These are phyloP conservation scores for Rhizodiscina lignyota DNA, from an alignment of 495 filamentous ascomycete species.

Conservation along the genomic window DNA sequence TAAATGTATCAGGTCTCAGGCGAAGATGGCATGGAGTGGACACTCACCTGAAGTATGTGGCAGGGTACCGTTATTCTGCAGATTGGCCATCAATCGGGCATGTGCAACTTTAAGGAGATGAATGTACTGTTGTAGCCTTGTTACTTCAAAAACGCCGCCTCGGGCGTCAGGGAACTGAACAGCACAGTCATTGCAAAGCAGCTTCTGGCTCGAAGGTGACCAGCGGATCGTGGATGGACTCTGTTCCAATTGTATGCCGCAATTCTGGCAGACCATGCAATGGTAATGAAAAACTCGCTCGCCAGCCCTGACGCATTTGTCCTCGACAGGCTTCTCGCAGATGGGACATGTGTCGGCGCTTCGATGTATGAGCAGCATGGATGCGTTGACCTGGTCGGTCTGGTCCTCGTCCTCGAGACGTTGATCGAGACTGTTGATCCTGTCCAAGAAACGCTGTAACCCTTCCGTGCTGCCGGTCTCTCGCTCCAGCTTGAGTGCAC, in stretches of 20 bases:
- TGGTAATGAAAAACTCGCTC: conserved; percentile 69
- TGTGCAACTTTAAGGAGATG: conserved; percentile 84
- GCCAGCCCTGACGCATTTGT: conserved; percentile 61
- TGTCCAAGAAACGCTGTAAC: conserved; percentile 62
- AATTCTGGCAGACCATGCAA: conserved; percentile 63
- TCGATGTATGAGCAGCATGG: conserved; percentile 55
- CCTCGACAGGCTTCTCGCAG: conserved; percentile 81
- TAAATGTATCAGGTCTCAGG: conserved; percentile 12
- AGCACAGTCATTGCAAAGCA: conserved; percentile 57
- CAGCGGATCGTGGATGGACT: conserved; percentile 56
- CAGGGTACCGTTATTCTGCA: conserved; percentile 65
- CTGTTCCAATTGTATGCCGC: conserved; percentile 51
- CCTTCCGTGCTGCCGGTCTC: conserved; percentile 59
- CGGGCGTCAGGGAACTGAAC: conserved; percentile 30
- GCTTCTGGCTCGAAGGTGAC: conserved; percentile 42
- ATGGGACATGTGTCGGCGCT: conserved; percentile 58
- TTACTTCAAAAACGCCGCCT: conserved; percentile 44
- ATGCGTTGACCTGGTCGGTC: conserved; percentile 51
- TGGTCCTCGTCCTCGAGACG: conserved; percentile 30
- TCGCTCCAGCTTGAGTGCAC: conserved; percentile 77
- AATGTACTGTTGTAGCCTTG: conserved; percentile 83
- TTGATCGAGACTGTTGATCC: conserved; percentile 35
- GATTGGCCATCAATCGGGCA: conserved; percentile 71
- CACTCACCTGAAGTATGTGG: conserved; percentile 54
- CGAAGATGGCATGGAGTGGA: too few species aligned